Evolutionary conservation across 1,284 basidiomycete genomes (phyloP), one percentile per base, ranked within the genome.

Genomic region (Vanrija humicola): DNA sequence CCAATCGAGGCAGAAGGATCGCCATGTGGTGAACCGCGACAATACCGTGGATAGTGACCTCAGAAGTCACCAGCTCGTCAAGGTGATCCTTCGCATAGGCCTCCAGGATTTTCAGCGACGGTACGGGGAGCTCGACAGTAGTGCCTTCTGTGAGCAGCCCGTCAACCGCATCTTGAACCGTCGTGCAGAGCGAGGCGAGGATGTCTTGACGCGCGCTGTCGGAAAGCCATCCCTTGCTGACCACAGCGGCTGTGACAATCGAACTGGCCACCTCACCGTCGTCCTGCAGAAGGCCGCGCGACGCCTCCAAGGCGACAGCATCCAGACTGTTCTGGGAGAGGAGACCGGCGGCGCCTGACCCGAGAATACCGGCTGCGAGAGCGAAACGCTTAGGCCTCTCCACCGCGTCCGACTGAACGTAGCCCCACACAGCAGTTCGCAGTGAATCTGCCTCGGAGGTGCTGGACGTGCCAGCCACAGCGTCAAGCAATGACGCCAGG

Each of bases 131-230:
- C 1, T 23, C 14, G 0, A 40, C 45, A 0, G 57, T 56, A 3
- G 21, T 48, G 2, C 46, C 39, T 16, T 38, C 49, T 2, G 60
- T 43, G 9, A 71, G 50, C 4, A 77, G 67, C 55, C 79, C 75
- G 16, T 77, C 74, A n/a, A 66, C 64, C 0, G 77, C 66, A 58
- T 82, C 80, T 62, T 82, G 80, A 40, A 82, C 77, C 0, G 78
- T 75, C 3, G 77, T 66, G 58, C 78, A 79, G 21, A 75, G 68
- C 1, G 77, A 60, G 4, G 65, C 63, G 15, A 74, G 62, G 19
- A 73, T 56, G 6, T 61, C 59, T 16, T 64, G 55, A 8, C 69
- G 52, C 2, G 68, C 60, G 3, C 68, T 61, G 5, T 43, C 9
- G 1, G 72, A 73, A 6, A 74, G 49, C 54, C 61, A 56, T 6